Evolutionary conservation across 2,329 filamentous ascomycete genomes (phyloP).

Genomic region (Penicillium expansum): DNA sequence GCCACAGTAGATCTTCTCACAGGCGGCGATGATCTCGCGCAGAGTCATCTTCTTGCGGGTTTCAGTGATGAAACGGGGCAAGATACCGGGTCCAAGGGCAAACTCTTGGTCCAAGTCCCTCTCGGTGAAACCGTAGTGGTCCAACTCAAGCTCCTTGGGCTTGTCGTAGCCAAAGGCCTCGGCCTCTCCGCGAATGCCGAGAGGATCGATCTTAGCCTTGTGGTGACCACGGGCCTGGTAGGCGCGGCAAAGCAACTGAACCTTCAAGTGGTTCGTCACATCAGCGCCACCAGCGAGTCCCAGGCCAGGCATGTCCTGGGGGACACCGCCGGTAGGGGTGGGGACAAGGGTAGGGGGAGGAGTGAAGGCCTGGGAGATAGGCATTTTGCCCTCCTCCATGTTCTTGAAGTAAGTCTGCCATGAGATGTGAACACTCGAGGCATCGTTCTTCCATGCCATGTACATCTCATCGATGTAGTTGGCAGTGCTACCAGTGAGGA

Average conservation of each 20-base stretch:
- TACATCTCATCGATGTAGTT: conserved; percentile 99
- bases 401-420: conserved; percentile 99
- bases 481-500: conserved; percentile 92
- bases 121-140: conserved; percentile 93
- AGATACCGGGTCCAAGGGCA: conserved; percentile 85
- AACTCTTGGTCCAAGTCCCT: conserved; percentile 92
- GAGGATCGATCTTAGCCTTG: conserved; percentile 95
- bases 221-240: conserved; percentile 98
- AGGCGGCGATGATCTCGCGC: conserved; percentile 86
- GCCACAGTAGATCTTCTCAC: conserved; percentile 94
- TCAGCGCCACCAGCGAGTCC: conserved; percentile 71
- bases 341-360: conserved; percentile 91
- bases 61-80: conserved; percentile 88
- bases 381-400: conserved; percentile 98
- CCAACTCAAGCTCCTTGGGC: conserved; percentile 88
- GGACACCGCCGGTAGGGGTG: conserved; percentile 73
- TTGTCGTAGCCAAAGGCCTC: conserved; percentile 80
- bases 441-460: conserved; percentile 92
- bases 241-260: conserved; percentile 92
- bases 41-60: conserved; percentile 93
- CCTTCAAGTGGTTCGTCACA: conserved; percentile 94
- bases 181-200: conserved; percentile 85
- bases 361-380: conserved; percentile 93
- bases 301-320: conserved; percentile 67
- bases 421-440: conserved; percentile 89